A percentile compares a stretch with the other conserved stretches of the same genome.
Evolutionary conservation across 2,329 filamentous ascomycete genomes (phyloP).

Genomic region (Alternaria ethzedia): DNA sequence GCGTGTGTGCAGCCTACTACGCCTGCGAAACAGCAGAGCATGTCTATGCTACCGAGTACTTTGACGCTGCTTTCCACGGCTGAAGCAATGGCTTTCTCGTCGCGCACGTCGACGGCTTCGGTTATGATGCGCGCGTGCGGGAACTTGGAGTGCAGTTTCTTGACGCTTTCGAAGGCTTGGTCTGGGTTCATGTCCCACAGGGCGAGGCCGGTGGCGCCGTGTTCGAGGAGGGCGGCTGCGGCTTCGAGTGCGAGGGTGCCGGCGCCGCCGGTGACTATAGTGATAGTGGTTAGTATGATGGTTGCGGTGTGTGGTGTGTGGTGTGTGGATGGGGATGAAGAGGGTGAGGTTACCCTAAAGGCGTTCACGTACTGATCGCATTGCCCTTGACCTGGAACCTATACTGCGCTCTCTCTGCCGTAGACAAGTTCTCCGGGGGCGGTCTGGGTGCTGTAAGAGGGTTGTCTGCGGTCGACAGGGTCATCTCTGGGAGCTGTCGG

Average conservation of each 20-base stretch:
- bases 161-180: slow-evolving; percentile 52
- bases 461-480: slow-evolving; percentile 55
- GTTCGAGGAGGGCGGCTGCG: slow-evolving; percentile 70
- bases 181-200: slow-evolving; percentile 66
- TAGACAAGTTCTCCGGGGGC: slow-evolving; percentile 51
- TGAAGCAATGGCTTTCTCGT: slow-evolving; percentile 55
- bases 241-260: slow-evolving; percentile 67
- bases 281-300: background rate
- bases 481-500: slow-evolving; percentile 58
- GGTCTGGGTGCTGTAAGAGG: slow-evolving; percentile 52
- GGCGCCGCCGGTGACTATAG: slow-evolving; percentile 67
- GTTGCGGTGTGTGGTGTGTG: background rate
- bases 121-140: slow-evolving; percentile 60
- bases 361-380: slow-evolving; percentile 54
- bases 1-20: slow-evolving; percentile 69
- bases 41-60: slow-evolving; percentile 60
- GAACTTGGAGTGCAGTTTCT: slow-evolving; percentile 60
- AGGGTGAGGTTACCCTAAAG: slow-evolving; percentile 16
- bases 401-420: slow-evolving; percentile 52
- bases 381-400: slow-evolving; percentile 62
- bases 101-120: slow-evolving; percentile 65
- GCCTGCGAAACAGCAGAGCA: slow-evolving; percentile 70
- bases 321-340: background rate
- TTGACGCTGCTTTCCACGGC: slow-evolving; percentile 47
- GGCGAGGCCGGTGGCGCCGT: slow-evolving; percentile 65